Conservation (phyloP, 176 grass and related monocot species). For the Sorghum bicolor region Sorghum_bicolor_NCBIv3 NC_012874.2:18948501-18949000, state of each 20-base stretch:
- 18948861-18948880: constrained; percentile 91
- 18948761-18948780: neutral
- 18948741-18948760: neutral
- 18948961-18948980: constrained; percentile 74
- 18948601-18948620: neutral
- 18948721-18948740: neutral
- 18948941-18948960: constrained; percentile 83
- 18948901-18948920: constrained; percentile 89
- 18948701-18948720: neutral
- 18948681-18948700: neutral
- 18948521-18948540: neutral
- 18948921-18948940: constrained; percentile 70
- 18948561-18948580: neutral
- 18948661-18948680: neutral
- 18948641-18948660: neutral
- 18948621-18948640: neutral
- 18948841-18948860: constrained; percentile 19
- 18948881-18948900: constrained; percentile 96
- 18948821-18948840: neutral
- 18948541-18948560: neutral
- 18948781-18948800: neutral
- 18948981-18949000: constrained; percentile 52
- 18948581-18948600: neutral
- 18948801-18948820: constrained; percentile 1
- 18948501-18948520: neutral